These are phyloP conservation scores for Candida taoyuanica DNA, from an alignment of 805 yeast genomes.

Conservation along the genomic window DNA sequence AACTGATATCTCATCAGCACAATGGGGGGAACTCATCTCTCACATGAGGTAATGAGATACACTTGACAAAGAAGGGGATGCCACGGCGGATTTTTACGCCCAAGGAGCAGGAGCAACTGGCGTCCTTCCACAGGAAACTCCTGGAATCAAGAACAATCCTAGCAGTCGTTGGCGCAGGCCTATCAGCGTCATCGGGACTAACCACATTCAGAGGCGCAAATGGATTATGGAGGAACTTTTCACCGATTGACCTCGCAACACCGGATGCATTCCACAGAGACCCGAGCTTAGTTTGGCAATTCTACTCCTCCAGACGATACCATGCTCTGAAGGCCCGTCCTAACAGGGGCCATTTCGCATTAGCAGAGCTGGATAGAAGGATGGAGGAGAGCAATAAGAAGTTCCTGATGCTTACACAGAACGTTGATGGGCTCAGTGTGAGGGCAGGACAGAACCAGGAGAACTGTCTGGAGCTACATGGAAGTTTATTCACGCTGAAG, in stretches of 20 bases:
- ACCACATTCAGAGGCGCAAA: constrained; percentile 69
- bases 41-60: no score
- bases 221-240: constrained; percentile 74
- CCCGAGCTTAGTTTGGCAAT: constrained; percentile 90
- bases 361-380: constrained; percentile 55
- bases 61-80: no score
- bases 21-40: no score
- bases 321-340: constrained; percentile 66
- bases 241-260: constrained; percentile 81
- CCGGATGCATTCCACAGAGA: constrained; percentile 84
- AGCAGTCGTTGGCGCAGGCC: constrained; percentile 79
- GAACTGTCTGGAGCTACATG: constrained; percentile 69
- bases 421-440: constrained; percentile 70
- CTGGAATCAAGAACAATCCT: constrained; percentile 43
- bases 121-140: constrained; percentile 46
- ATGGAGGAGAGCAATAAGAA: constrained; percentile 24
- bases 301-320: constrained; percentile 65
- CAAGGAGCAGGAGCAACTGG: constrained; percentile 7
- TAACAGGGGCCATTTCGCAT: constrained; percentile 66
- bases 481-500: constrained; percentile 63
- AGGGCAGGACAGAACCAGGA: constrained; percentile 58
- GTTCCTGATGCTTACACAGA: constrained; percentile 72
- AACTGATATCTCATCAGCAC: no score
- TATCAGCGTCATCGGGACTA: constrained; percentile 73
- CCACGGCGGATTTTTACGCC: constrained; percentile 1